Conservation (phyloP, 169 alveolate genomes). For the Ichthyophthirius multifiliis region DNA sequence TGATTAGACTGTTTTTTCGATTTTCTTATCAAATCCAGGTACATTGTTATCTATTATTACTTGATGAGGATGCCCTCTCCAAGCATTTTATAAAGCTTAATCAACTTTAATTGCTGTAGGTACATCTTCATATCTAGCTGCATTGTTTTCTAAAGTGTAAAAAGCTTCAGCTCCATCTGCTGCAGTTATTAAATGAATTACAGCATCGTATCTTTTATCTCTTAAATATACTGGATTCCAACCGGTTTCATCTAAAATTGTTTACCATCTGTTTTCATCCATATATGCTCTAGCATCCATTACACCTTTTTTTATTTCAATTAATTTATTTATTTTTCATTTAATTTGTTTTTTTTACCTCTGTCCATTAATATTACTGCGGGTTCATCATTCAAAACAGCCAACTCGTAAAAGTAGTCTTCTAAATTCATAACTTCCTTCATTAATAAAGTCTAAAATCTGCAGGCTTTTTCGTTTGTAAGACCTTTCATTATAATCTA, state of each 20-base stretch:
- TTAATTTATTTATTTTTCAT: not conserved
- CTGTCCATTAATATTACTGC: slow-evolving; percentile 61
- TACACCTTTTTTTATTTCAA: slow-evolving; percentile 13
- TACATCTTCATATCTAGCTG: slow-evolving; percentile 63
- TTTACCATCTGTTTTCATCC: slow-evolving; percentile 58
- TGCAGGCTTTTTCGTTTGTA: slow-evolving; percentile 50
- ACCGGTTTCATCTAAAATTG: slow-evolving; percentile 60
- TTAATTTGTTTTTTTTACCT: slow-evolving; percentile 14
- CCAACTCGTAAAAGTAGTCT: slow-evolving; percentile 62
- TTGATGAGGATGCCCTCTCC: slow-evolving; percentile 78
- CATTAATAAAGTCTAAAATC: slow-evolving; percentile 60
- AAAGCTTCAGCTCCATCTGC: slow-evolving; percentile 73
- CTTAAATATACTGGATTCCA: slow-evolving; percentile 65
- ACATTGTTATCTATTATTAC: slow-evolving; percentile 59
- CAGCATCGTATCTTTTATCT: slow-evolving; percentile 77
- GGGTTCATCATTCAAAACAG: slow-evolving; percentile 36
- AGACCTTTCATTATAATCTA: slow-evolving; percentile 46
- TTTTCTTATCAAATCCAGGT: slow-evolving; percentile 19
- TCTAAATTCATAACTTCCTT: slow-evolving; percentile 61
- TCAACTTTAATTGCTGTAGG: slow-evolving; percentile 56
- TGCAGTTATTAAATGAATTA: slow-evolving; percentile 70
- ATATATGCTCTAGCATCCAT: slow-evolving; percentile 74
- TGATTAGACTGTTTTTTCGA: not conserved
- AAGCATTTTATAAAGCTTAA: slow-evolving; percentile 49
- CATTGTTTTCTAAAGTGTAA: slow-evolving; percentile 54